These are phyloP conservation scores for Phlebiopsis gigantea DNA, from an alignment of 768 basidiomycete species.

Conservation along the genomic window DNA sequence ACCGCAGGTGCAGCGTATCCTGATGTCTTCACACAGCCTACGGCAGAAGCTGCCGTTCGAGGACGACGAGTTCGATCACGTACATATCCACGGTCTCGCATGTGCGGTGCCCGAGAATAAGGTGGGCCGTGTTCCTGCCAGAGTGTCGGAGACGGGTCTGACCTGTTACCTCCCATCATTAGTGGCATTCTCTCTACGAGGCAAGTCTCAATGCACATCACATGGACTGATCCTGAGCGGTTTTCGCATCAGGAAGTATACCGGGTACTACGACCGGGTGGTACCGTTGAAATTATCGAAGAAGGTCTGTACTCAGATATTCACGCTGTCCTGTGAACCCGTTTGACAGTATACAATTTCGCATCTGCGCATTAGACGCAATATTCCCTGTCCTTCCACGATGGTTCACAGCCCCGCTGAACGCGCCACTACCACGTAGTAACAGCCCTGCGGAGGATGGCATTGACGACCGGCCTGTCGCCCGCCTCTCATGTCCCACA, in stretches of 20 bases:
- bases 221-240: background rate
- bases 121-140: slow-evolving; percentile 28
- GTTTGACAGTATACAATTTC: background rate
- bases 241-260: slow-evolving; percentile 54
- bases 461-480: slow-evolving; percentile 41
- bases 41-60: slow-evolving; percentile 76
- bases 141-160: slow-evolving; percentile 5
- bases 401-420: slow-evolving; percentile 73
- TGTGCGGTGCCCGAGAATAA: slow-evolving; percentile 70
- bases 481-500: slow-evolving; percentile 27
- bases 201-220: slow-evolving; percentile 29
- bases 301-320: slow-evolving; percentile 44
- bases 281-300: slow-evolving; percentile 67
- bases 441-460: slow-evolving; percentile 46
- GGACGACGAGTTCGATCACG: slow-evolving; percentile 77
- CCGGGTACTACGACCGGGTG: slow-evolving; percentile 64
- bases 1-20: background rate
- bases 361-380: slow-evolving; percentile 42
- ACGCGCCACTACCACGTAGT: slow-evolving; percentile 35
- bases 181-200: slow-evolving; percentile 70
- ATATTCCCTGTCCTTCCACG: slow-evolving; percentile 70
- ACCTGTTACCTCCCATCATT: background rate
- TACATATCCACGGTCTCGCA: slow-evolving; percentile 44
- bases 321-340: background rate
- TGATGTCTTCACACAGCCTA: slow-evolving; percentile 37